Conservation (phyloP, 164 flowering plant genomes). For the Protea cynaroides region DNA sequence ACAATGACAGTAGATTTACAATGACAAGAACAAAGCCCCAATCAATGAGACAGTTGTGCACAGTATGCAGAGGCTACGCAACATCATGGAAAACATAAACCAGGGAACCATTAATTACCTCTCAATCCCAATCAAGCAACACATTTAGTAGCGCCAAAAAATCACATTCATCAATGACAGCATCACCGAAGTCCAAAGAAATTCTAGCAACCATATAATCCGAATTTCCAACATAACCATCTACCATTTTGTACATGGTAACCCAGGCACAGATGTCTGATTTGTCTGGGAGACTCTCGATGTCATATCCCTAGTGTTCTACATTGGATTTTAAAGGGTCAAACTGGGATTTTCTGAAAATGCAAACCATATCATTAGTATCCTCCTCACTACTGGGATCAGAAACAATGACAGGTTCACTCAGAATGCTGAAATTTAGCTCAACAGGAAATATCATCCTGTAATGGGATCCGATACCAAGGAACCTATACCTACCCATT, state of each 20-base stretch:
- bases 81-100: no score
- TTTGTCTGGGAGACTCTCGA: conserved; percentile 69
- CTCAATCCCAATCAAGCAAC: conserved; percentile 89
- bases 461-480: conserved; percentile 61
- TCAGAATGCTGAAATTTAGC: conserved; percentile 46
- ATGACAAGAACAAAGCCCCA: no score
- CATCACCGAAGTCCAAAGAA: conserved; percentile 83
- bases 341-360: conserved; percentile 63
- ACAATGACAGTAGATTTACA: no score
- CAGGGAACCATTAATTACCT: no score
- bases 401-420: conserved; percentile 53
- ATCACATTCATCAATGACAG: conserved; percentile 65
- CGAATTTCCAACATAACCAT: conserved; percentile 43
- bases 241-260: conserved; percentile 69
- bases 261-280: conserved; percentile 80
- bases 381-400: conserved; percentile 77
- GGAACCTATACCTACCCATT: conserved; percentile 38
- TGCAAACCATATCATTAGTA: conserved; percentile 54
- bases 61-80: no score
- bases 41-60: no score
- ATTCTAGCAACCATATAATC: conserved; percentile 87
- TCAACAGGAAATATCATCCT: conserved; percentile 73
- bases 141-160: conserved; percentile 82
- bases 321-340: no score
- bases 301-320: no score